Evolutionary conservation across 2,329 filamentous ascomycete genomes (phyloP), one percentile per base, ranked within the genome.

Genomic region (Cladophialophora immunda): DNA sequence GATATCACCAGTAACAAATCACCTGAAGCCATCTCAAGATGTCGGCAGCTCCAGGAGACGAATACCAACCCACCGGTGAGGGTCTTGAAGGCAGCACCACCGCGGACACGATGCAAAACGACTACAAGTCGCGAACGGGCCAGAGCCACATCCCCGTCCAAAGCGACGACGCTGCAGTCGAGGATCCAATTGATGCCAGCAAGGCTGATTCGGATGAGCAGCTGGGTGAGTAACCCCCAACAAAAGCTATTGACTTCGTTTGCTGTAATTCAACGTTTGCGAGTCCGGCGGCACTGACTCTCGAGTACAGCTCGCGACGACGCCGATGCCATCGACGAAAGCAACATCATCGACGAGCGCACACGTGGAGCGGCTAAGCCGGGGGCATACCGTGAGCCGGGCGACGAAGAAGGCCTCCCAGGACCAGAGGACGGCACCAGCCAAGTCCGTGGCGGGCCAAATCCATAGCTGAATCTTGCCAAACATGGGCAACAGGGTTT

Each of bases 331-430:
- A 84, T 85, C 52, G 79, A 85, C 61, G 64, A 78, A 68, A 73
- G 66, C 62, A 85, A 85, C 68, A 84, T 85, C 45, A 71, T 85
- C 5, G 76, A 80, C 3, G 76, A 75, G 29, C 81, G 82, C 32
- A 85, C 83, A 7, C 78, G 83, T 19, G 82, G 83, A 63, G 83
- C 81, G 0, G 73, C 80, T 0, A 83, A 83, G 76, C 68, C 75
- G 38, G 82, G 83, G 19, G 76, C 77, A 0, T 85, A 85, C 70
- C 69, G 73, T 0, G 83, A 86, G 78, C 84, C 83, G n/a, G 81
- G 81, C 32, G 84, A 85, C 70, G 82, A 85, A 63, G 83, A 85
- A 75, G 80, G 79, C 17, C 70, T 82, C 58, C 74, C 78, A n/a
- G 75, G 73, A n/a, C 65, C 64, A 11, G 61, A 70, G 6, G 69